Evolutionary conservation across 441 rosid genomes (phyloP), one percentile per base, ranked within the genome.

Genomic region (Kokia cookei): DNA sequence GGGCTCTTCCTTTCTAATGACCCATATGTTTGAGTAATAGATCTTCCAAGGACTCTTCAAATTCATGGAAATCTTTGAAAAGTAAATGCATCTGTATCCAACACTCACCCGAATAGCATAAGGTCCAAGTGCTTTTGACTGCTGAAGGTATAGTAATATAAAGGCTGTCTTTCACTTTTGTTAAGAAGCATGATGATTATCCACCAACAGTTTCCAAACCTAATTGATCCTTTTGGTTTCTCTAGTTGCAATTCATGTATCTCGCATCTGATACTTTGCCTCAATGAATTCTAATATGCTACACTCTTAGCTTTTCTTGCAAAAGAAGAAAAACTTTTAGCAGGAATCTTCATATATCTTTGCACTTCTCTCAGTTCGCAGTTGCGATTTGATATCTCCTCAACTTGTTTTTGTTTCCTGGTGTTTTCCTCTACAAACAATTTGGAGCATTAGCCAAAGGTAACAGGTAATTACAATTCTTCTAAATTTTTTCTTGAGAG

Each of bases 241-340:
- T 66, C 22, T 24, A 13, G 14, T 66, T 66, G 17, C 22, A 29
- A n/a, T 72, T 53, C 50, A 24, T 8, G 14, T 8, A 26, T 57
- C 9, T 43, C 43, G 37, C 66, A 71, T 71, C 65, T 9, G 74
- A 71, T 71, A 71, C 74, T 35, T 71, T 71, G 27, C 74, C 54
- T 58, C 43, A 7, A 24, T 24, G 54, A 22, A 40, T 71, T 57
- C 42, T 42, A 40, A 40, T 50, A 2, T 67, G 26, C 59, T 48
- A 8, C 13, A 27, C 48, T 10, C 71, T 68, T 51, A 12, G 2
- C 72, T 71, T 55, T 37, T 43, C 64, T 71, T 71, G 48, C 42
- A 71, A 71, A 71, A 71, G 42, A 71, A 57, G 74, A 53, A 71
- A 58, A 59, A 57, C 57, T 71, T 71, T 71, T 55, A 22, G 26